Conservation (phyloP, 371 early-diverging fungal genomes). For the Mycotypha africana region DNA sequence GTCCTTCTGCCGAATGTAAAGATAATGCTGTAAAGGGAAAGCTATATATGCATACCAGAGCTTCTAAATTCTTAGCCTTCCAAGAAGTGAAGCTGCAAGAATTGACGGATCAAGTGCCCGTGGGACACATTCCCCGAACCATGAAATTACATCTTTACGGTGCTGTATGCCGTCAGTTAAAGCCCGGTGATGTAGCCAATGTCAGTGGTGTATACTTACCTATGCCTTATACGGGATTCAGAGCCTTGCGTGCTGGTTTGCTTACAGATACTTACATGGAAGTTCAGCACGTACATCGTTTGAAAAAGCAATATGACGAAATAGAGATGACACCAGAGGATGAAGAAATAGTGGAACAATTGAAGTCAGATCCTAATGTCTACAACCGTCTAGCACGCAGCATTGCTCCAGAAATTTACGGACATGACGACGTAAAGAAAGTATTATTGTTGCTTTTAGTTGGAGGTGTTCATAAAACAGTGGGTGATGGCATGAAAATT, state of each 20-base stretch:
- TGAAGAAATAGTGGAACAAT: conserved; percentile 52
- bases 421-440: conserved; percentile 96
- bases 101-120: conserved; percentile 96
- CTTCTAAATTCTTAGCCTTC: conserved; percentile 91
- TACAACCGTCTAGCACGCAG: conserved; percentile 86
- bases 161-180: conserved; percentile 73
- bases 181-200: conserved; percentile 91
- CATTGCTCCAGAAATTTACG: conserved; percentile 97
- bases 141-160: conserved; percentile 92
- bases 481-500: conserved; percentile 90
- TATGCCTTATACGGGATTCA: conserved; percentile 91
- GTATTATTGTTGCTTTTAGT: conserved; percentile 85
- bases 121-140: conserved; percentile 97
- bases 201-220: conserved; percentile 94
- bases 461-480: conserved; percentile 84
- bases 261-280: conserved; percentile 96
- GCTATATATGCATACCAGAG: conserved; percentile 92
- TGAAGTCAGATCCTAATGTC: conserved; percentile 67
- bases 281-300: conserved; percentile 78
- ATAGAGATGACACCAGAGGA: conserved; percentile 68
- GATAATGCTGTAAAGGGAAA: conserved; percentile 83
- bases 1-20: conserved; percentile 83
- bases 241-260: conserved; percentile 90
- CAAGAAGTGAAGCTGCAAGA: conserved; percentile 97
- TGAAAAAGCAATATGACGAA: conserved; percentile 86